Conservation (phyloP, 1,284 basidiomycete genomes). For the Xanthoconium separans region DNA sequence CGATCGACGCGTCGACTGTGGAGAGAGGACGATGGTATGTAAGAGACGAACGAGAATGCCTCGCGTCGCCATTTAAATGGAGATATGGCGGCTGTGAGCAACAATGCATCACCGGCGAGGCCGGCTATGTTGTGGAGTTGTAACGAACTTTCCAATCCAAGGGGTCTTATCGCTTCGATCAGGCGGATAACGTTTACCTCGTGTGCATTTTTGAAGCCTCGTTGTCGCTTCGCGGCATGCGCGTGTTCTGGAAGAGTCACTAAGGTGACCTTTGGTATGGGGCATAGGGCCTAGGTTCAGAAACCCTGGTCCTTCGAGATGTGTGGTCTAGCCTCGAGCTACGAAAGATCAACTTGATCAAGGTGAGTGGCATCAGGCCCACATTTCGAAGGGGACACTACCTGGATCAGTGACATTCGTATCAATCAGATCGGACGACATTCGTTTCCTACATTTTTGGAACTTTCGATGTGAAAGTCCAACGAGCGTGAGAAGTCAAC, state of each 20-base stretch:
- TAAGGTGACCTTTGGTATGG: no score
- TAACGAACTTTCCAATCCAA: background rate
- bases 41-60: background rate
- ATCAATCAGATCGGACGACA: slow-evolving; percentile 12
- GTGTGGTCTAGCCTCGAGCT: background rate
- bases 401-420: slow-evolving; percentile 1
- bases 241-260: background rate
- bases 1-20: background rate
- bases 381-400: background rate
- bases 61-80: background rate
- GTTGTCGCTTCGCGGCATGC: background rate
- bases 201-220: background rate
- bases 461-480: background rate
- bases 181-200: background rate
- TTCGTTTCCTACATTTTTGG: background rate
- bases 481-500: background rate
- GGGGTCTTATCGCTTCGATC: background rate
- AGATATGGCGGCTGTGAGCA: background rate
- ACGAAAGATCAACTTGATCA: background rate
- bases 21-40: background rate
- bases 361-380: background rate
- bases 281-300: no score
- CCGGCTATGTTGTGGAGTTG: no score
- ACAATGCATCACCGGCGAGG: background rate
- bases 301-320: background rate